phyloP scores from a whole-genome alignment of 2,329 filamentous ascomycete genomes.

The Exophiala xenobiotica region DNA sequence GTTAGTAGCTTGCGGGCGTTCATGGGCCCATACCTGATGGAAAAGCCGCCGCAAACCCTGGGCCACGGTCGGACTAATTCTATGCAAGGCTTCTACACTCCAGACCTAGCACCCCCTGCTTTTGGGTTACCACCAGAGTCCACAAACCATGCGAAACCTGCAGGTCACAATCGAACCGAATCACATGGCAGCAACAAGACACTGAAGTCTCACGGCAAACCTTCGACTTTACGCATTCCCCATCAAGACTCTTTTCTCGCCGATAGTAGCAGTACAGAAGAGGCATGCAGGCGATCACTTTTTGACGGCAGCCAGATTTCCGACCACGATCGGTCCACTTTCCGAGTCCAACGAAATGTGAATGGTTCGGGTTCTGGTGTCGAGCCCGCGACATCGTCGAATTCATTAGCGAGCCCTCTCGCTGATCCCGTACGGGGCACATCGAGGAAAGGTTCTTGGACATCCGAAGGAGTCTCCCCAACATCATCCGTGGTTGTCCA shows the following conservation, averaged over 20 bases:
- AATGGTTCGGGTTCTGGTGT: conserved; percentile 13
- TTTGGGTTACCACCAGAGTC: conserved; percentile 14
- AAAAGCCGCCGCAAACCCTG: conserved; percentile 28
- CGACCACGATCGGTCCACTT: conserved; percentile 25
- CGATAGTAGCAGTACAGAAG: conserved; percentile 35
- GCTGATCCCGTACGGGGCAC: conserved; percentile 9
- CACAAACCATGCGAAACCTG: conserved; percentile 2
- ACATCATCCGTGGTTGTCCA: conserved; percentile 5
- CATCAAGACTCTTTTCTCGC: conserved; percentile 35
- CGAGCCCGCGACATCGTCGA: conserved; percentile 12
- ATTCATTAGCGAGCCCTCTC: conserved; percentile 11
- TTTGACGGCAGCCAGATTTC: conserved; percentile 20
- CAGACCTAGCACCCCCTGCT: conserved; percentile 16
- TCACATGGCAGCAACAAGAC: conserved; percentile 24
- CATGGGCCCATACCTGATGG: conserved; percentile 76
- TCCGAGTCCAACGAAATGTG: conserved; percentile 3
- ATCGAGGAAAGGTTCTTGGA: conserved; percentile 21
- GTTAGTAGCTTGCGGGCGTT: conserved; percentile 79
- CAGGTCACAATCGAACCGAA: conserved; percentile 14
- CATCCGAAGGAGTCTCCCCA: conserved; percentile 19
- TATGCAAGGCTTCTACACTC: conserved; percentile 27
- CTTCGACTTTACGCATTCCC: conserved; percentile 22
- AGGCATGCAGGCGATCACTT: conserved; percentile 20
- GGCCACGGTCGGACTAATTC: conserved; percentile 25
- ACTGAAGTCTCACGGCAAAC: conserved; percentile 17